These are phyloP conservation scores for Phoenix roebelenii DNA, from an alignment of 176 grass and related monocot species.

Conservation along the genomic window DNA sequence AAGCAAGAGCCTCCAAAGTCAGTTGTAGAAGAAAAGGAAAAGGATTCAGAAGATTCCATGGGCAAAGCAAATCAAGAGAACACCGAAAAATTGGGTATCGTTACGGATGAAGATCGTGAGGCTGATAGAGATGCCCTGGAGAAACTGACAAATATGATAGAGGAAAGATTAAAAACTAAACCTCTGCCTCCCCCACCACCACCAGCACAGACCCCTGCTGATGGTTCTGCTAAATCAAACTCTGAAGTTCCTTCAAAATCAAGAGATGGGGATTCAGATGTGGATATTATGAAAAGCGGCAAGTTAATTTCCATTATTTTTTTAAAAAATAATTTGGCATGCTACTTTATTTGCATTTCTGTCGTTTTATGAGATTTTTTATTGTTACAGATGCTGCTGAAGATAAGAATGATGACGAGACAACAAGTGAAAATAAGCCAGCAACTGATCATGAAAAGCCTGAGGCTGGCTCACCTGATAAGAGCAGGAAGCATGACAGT, in stretches of 20 bases:
- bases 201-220: slow-evolving; percentile 35
- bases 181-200: slow-evolving; percentile 52
- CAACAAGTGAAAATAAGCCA: slow-evolving; percentile 43
- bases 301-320: slow-evolving; percentile 4
- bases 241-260: slow-evolving; percentile 40
- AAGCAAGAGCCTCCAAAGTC: slow-evolving; percentile 34
- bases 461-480: slow-evolving; percentile 73
- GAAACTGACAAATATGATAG: slow-evolving; percentile 65
- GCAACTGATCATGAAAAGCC: slow-evolving; percentile 51
- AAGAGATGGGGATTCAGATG: slow-evolving; percentile 46
- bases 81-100: slow-evolving; percentile 58
- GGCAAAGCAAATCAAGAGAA: slow-evolving; percentile 53
- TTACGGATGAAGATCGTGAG: slow-evolving; percentile 74
- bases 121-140: slow-evolving; percentile 51
- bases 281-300: slow-evolving; percentile 58
- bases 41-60: slow-evolving; percentile 31
- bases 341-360: too few relatives aligned
- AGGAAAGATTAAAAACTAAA: slow-evolving; percentile 83
- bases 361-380: too few relatives aligned
- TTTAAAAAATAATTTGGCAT: not conserved
- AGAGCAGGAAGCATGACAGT: slow-evolving; percentile 56
- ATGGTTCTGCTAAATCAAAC: slow-evolving; percentile 21
- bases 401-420: slow-evolving; percentile 48
- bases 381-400: slow-evolving; percentile 52
- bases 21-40: slow-evolving; percentile 42